phyloP scores from a whole-genome alignment of 2,329 filamentous ascomycete genomes.

The Ceratocystis cacaofunesta region DNA sequence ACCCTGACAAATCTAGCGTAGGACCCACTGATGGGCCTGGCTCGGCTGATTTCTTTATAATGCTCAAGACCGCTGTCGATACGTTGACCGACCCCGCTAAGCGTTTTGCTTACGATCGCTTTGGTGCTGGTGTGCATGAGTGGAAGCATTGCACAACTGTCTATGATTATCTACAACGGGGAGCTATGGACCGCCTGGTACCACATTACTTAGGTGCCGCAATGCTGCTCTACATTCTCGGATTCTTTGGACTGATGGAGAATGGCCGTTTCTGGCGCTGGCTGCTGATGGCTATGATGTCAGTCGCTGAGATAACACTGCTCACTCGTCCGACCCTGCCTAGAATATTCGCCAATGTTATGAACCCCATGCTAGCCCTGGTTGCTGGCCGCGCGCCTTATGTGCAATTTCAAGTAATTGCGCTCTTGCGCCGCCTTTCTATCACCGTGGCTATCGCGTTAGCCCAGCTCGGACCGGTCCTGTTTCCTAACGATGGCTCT shows the following conservation, averaged over 20 bases:
- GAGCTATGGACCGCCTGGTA: slow-evolving; percentile 41
- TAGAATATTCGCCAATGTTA: slow-evolving; percentile 26
- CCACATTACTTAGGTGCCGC: slow-evolving; percentile 48
- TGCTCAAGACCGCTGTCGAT: slow-evolving; percentile 71
- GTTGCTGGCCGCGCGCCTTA: slow-evolving; percentile 41
- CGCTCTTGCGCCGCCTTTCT: slow-evolving; percentile 58
- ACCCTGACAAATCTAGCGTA: slow-evolving; percentile 62
- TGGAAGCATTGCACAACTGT: slow-evolving; percentile 55
- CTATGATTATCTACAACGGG: slow-evolving; percentile 56
- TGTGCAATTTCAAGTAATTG: slow-evolving; percentile 73
- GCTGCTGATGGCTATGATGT: slow-evolving; percentile 39
- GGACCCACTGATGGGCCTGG: slow-evolving; percentile 22
- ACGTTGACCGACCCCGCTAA: slow-evolving; percentile 61
- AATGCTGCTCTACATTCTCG: slow-evolving; percentile 43
- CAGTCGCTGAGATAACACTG: slow-evolving; percentile 41
- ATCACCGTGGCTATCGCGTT: slow-evolving; percentile 74
- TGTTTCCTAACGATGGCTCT: slow-evolving; percentile 26
- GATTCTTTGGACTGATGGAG: slow-evolving; percentile 51
- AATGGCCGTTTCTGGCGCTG: slow-evolving; percentile 53
- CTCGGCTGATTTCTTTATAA: slow-evolving; percentile 49
- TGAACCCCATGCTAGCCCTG: slow-evolving; percentile 32
- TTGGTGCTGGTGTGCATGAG: slow-evolving; percentile 55
- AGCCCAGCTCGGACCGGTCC: slow-evolving; percentile 60
- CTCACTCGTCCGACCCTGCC: slow-evolving; percentile 42
- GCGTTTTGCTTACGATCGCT: slow-evolving; percentile 79